phyloP scores from a whole-genome alignment of 345 rosid species.

The Eucalyptus rudis region DNA sequence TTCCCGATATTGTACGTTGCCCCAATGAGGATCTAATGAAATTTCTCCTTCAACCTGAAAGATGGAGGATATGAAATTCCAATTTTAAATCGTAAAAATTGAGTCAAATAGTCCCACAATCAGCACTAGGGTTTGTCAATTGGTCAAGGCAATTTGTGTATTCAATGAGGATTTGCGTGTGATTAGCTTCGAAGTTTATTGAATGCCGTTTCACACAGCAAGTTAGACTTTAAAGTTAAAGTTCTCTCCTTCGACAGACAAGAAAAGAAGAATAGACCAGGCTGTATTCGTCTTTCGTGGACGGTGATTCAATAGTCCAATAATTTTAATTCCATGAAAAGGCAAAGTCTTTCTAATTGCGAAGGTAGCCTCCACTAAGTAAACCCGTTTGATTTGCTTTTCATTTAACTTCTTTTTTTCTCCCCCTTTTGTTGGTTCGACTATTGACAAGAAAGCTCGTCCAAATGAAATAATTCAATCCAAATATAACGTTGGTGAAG shows the following conservation, averaged over 20 bases:
- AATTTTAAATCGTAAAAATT: background rate
- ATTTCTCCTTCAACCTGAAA: background rate
- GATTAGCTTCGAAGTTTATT: background rate
- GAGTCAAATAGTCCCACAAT: background rate
- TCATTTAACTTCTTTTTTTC: too few species aligned
- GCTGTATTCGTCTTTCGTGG: background rate
- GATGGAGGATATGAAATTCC: background rate
- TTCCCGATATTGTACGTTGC: background rate
- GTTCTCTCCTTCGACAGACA: background rate
- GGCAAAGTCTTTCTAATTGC: background rate
- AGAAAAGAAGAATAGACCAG: accelerated
- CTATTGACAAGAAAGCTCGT: background rate
- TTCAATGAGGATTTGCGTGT: background rate
- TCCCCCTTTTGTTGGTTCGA: background rate
- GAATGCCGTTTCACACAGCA: background rate
- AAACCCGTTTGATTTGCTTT: background rate
- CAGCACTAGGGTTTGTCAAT: background rate
- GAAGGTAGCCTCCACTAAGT: background rate
- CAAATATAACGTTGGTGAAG: background rate
- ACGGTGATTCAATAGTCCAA: background rate
- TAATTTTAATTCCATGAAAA: background rate
- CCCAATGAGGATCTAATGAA: background rate
- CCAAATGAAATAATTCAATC: background rate
- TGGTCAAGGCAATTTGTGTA: background rate
- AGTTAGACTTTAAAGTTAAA: background rate